Base-by-base conservation (phyloP, 2,329 filamentous ascomycete species). In the Pestalotiopsis sp. region DNA sequence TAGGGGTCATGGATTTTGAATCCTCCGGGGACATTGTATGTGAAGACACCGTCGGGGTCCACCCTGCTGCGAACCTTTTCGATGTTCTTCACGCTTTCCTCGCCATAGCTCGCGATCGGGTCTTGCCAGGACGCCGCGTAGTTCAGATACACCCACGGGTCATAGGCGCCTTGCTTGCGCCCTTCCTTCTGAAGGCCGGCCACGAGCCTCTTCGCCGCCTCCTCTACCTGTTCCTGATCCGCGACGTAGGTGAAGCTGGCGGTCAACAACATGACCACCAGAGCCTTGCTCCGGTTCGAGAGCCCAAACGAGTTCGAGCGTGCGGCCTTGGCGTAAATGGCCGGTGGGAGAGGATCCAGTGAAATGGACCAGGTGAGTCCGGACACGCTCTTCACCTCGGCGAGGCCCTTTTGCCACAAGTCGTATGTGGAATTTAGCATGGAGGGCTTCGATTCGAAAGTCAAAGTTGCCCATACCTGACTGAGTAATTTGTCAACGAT, bases 81-180 rank as follows among this genome's bases (percentile, higher is more conserved):
- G 13, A 75, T 59, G 45, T 52, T 20, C 20, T 57, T 58, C 4
- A 72, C 31, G 66, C 66, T 73, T 9, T 68, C 67, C 1, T 52
- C 31, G 0, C 74, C 73, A 17, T 74, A 75, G 31, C 72, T 72
- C 4, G 59, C 25, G 13, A 75, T 71, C 3, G 68, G 68, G 20
- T 74, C 68, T 65, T 75, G 73, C 62, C 68, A 68, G 13, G 62
- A 61, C 2, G 66, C 70, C 0, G 74, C 74, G 40, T 74, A 75
- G 14, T 71, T 70, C 1, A 72, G 45, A 57, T 74, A 75, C 9
- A 74, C 12, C 14, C 56, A 75, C 0, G 72, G 72, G 38, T 75
- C 73, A 11, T 68, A 71, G 5, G 58, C 72, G 36, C 62, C 68
- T 4, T 69, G 68, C 45, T 45, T 57, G n/a, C 20, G 66, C 2